Evolutionary conservation across 208 protist species (phyloP).

Genomic region (Trypanosoma lewisi): DNA sequence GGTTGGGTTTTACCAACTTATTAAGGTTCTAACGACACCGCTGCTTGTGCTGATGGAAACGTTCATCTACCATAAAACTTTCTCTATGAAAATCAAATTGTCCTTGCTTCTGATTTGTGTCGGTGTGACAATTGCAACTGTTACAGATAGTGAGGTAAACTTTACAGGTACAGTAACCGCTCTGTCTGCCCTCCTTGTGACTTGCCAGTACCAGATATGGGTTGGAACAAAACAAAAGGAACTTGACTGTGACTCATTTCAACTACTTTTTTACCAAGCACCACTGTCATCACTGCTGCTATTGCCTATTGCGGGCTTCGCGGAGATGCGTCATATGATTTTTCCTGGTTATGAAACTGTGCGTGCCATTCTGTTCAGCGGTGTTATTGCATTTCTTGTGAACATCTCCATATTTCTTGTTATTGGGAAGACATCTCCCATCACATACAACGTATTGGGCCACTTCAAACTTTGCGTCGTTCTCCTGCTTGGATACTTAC

Average conservation of each 20-base stretch:
- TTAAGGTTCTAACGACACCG: constrained; percentile 77
- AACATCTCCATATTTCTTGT: constrained; percentile 90
- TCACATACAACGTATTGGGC: constrained; percentile 88
- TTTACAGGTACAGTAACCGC: constrained; percentile 62
- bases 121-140: constrained; percentile 68
- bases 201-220: constrained; percentile 88
- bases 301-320: constrained; percentile 48
- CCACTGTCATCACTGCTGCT: constrained; percentile 76
- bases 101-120: constrained; percentile 56
- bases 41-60: constrained; percentile 70
- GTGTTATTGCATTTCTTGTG: constrained; percentile 73
- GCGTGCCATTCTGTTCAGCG: constrained; percentile 45
- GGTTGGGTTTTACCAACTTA: constrained; percentile 89
- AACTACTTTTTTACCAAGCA: constrained; percentile 86
- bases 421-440: constrained; percentile 81
- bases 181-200: constrained; percentile 60
- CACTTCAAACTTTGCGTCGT: constrained; percentile 87
- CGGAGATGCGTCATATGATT: constrained; percentile 34
- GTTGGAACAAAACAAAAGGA: constrained; percentile 85
- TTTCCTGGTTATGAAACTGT: constrained; percentile 29
- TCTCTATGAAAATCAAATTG: constrained; percentile 41
- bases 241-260: constrained; percentile 69
- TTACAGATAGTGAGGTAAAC: constrained; percentile 73
- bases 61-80: constrained; percentile 52
- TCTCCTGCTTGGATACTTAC: constrained; percentile 62